Percentiles rank a stretch among this genome's conserved stretches.
These are phyloP conservation scores for Neofusicoccum cordaticola DNA, from an alignment of 2,329 filamentous ascomycete genomes.

Conservation along the genomic window DNA sequence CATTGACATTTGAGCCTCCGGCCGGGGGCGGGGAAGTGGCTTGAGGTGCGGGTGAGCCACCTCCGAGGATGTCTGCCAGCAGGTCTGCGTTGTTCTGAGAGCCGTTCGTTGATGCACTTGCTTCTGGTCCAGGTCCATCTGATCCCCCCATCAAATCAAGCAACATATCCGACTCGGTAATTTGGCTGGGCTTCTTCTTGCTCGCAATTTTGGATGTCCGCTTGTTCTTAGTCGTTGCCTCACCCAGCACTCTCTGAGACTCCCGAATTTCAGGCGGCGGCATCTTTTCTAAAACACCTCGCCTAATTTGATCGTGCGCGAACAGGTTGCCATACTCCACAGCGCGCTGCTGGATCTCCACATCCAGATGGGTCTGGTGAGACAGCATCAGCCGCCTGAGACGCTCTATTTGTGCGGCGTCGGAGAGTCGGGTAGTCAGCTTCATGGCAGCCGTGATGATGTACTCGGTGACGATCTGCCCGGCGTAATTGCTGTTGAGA, in stretches of 20 bases:
- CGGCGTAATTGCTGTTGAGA: slow-evolving; percentile 90
- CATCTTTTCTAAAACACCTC: slow-evolving; percentile 95
- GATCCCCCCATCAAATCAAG: slow-evolving; percentile 87
- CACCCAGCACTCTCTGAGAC: slow-evolving; percentile 84
- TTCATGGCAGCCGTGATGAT: slow-evolving; percentile 95
- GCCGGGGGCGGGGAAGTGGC: slow-evolving; percentile 35
- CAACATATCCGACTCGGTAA: slow-evolving; percentile 85
- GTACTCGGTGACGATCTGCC: slow-evolving; percentile 88
- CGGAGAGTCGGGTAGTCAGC: slow-evolving; percentile 81
- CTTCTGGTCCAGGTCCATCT: slow-evolving; percentile 58
- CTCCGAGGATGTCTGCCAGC: slow-evolving; percentile 86
- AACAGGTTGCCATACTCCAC: slow-evolving; percentile 98
- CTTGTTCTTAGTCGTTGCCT: slow-evolving; percentile 56
- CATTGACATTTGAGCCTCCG: slow-evolving; percentile 41
- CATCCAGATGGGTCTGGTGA: slow-evolving; percentile 82
- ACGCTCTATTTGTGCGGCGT: slow-evolving; percentile 81
- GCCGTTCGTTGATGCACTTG: slow-evolving; percentile 55
- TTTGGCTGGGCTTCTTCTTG: slow-evolving; percentile 73
- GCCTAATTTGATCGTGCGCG: slow-evolving; percentile 78
- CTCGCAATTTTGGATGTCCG: slow-evolving; percentile 58
- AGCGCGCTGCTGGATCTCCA: slow-evolving; percentile 93
- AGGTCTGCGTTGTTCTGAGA: slow-evolving; percentile 78
- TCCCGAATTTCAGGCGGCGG: slow-evolving; percentile 95
- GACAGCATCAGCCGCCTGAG: slow-evolving; percentile 73
- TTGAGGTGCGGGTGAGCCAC: slow-evolving; percentile 53